phyloP scores from a whole-genome alignment of 2,329 filamentous ascomycete genomes.

The Pseudogymnoascus sp. region DNA sequence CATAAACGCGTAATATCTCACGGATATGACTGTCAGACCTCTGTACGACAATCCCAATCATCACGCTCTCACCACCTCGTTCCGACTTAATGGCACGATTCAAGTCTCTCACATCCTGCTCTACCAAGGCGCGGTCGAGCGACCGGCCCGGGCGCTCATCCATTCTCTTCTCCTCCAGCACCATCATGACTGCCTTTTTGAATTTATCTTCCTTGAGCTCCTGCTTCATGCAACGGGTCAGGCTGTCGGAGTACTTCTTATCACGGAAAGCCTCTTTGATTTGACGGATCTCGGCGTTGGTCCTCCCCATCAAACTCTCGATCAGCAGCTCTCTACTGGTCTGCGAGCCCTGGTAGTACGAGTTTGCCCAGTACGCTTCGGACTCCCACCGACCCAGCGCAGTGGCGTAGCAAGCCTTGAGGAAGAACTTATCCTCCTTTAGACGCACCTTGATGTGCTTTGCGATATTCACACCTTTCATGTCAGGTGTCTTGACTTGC shows the following conservation, averaged over 20 bases:
- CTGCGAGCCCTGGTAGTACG: constrained; percentile 88
- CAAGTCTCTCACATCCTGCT: constrained; percentile 67
- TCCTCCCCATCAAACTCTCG: constrained; percentile 83
- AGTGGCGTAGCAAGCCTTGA: constrained; percentile 86
- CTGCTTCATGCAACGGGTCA: constrained; percentile 80
- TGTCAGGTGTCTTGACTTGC: constrained; percentile 72
- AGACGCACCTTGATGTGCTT: constrained; percentile 75
- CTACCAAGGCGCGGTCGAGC: constrained; percentile 44
- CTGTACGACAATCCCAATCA: constrained; percentile 77
- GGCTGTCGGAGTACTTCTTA: constrained; percentile 79
- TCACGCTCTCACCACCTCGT: constrained; percentile 78
- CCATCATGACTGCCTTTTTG: constrained; percentile 76
- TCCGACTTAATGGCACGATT: constrained; percentile 62
- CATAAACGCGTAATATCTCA: constrained; percentile 73
- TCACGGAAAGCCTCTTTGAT: constrained; percentile 89
- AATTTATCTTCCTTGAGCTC: constrained; percentile 97
- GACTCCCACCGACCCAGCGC: constrained; percentile 86
- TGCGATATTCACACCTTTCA: constrained; percentile 75
- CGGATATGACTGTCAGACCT: constrained; percentile 76
- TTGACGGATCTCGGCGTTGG: constrained; percentile 75
- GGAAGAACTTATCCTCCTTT: constrained; percentile 70
- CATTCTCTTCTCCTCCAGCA: constrained; percentile 76
- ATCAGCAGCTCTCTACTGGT: constrained; percentile 84
- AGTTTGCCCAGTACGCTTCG: constrained; percentile 97
- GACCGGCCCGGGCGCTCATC: constrained; percentile 49